Evolutionary conservation across 441 rosid species (phyloP), one percentile per base, ranked within the genome.

Genomic region (Erodium texanum): DNA sequence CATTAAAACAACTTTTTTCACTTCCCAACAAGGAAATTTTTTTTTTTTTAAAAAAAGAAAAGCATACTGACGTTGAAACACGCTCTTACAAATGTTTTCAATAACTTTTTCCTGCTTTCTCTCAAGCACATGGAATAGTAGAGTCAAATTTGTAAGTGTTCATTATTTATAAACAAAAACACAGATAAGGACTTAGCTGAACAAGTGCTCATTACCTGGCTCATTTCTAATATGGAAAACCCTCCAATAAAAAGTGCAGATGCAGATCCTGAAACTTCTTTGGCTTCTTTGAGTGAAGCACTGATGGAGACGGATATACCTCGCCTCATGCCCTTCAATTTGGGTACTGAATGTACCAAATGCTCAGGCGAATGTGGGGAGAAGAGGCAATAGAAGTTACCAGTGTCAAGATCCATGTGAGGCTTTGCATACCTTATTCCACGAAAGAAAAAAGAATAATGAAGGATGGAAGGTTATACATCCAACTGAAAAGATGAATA

Each of bases 341-440:
- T 83, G 18, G 86, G 84, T 34, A 76, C 24, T 67, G 93, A 86
- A 38, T 14, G 83, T 23, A 80, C 86, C 82, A 93, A 84, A 78
- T 93, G 91, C 84, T 93, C 96, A 1, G 96, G 97, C 43, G 96
- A 82, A 76, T 88, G 81, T 70, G 97, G 99, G 78, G 87, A 89
- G 88, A 93, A 91, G 70, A 89, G 89, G 75, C 97, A 91, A 73
- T 76, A 85, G 27, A 71, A 71, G 76, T 78, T 76, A 66, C 93
- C 84, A 18, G 82, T 75, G 68, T 81, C 85, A 73, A 74, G 76
- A 75, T 93, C 88, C 75, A 81, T 66, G 92, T 90, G 79, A 70
- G 95, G 93, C 84, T 86, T 89, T 63, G 90, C 86, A 78, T 88
- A 93, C 78, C 99, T 93, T 81, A 79, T 72, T 68, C 62, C 45